A percentile compares a stretch with the other conserved stretches of the same genome.
phyloP scores from a whole-genome alignment of 176 grass and related monocot genomes.

The Saccharum officinarum region DNA sequence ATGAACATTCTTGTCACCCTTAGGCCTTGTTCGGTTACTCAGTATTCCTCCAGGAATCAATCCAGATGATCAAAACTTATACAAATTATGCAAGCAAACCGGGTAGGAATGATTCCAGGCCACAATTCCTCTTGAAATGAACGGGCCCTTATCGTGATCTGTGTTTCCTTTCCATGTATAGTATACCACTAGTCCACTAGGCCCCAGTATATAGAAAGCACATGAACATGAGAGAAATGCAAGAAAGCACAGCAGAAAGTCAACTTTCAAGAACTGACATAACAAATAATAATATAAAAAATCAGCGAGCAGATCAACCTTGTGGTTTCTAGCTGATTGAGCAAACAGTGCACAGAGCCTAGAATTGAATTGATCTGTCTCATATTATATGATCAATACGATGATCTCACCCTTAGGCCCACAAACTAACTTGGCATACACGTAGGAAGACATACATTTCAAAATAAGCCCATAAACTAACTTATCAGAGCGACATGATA shows the following conservation, averaged over 20 bases:
- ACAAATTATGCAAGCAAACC: no score
- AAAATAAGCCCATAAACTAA: conserved; percentile 18
- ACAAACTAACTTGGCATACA: conserved; percentile 19
- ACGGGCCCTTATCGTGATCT: conserved; percentile 10
- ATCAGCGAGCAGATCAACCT: not conserved
- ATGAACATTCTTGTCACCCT: conserved; percentile 31
- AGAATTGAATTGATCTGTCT: not conserved
- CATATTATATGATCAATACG: conserved; percentile 6
- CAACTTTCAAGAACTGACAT: conserved; percentile 15
- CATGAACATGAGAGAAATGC: not conserved
- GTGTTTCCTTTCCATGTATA: not conserved
- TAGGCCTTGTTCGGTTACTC: no score
- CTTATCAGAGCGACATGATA: conserved; percentile 16
- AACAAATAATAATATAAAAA: conserved; percentile 6
- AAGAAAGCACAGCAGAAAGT: conserved; percentile 20
- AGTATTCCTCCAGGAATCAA: no score
- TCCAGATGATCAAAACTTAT: no score
- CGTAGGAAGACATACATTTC: not conserved
- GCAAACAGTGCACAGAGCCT: not conserved
- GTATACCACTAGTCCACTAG: not conserved
- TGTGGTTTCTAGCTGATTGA: not conserved
- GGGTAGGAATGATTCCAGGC: no score
- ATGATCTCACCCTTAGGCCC: not conserved
- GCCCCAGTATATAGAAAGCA: not conserved
- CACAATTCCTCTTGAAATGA: no score